These are phyloP conservation scores for Volvox africanus DNA, from an alignment of 139 green algal species.

Conservation along the genomic window DNA sequence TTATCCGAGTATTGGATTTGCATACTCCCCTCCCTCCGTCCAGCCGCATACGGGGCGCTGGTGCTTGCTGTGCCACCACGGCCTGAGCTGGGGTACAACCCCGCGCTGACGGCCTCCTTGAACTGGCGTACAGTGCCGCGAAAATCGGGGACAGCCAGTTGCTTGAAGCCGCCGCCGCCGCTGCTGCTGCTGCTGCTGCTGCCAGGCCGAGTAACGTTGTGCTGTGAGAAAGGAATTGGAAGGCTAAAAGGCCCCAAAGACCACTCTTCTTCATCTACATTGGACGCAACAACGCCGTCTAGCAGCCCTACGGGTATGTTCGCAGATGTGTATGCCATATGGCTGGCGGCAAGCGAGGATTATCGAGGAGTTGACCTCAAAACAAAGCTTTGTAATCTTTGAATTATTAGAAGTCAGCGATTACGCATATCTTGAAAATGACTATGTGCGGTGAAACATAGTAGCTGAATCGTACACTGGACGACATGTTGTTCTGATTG, in stretches of 20 bases:
- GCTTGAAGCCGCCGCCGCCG: background rate
- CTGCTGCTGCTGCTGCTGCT: background rate
- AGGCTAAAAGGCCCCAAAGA: conserved; percentile 16
- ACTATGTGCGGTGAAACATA: background rate
- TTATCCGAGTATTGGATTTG: conserved; percentile 13
- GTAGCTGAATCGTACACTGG: background rate
- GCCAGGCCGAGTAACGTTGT: background rate
- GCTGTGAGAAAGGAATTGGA: background rate
- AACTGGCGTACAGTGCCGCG: background rate
- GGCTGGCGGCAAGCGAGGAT: background rate
- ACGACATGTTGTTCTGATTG: background rate
- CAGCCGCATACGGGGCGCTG: background rate
- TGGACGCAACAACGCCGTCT: background rate
- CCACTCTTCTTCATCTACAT: background rate
- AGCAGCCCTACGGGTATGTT: background rate
- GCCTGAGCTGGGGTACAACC: conserved; percentile 4
- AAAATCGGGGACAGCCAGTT: background rate
- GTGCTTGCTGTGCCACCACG: conserved; percentile 16
- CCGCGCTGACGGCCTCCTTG: background rate
- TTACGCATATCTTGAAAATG: background rate
- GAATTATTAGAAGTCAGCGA: background rate
- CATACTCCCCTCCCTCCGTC: background rate
- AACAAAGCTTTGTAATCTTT: background rate
- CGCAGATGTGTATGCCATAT: background rate
- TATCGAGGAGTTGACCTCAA: background rate